Conservation (phyloP, 2,329 filamentous ascomycete species). For the Trichoderma cornu-damae region DNA sequence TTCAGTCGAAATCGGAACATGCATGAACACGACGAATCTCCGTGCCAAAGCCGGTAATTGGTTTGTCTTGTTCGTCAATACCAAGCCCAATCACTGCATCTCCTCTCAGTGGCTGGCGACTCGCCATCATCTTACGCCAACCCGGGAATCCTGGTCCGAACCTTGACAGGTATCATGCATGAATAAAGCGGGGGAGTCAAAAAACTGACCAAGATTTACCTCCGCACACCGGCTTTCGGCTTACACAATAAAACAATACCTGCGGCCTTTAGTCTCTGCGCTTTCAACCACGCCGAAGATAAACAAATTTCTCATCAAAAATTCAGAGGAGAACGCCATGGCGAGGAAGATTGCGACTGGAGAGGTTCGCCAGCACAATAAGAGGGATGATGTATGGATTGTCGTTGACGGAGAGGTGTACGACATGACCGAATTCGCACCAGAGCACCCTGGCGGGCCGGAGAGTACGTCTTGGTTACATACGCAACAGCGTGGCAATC, state of each 20-base stretch:
- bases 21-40: no score
- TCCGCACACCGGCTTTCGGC: not conserved
- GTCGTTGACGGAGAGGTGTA: slow-evolving; percentile 12
- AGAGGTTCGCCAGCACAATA: not conserved
- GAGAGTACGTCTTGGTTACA: not conserved
- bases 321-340: not conserved
- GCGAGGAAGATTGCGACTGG: not conserved
- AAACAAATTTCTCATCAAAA: not conserved
- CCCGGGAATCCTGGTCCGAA: no score
- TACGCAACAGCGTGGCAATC: no score
- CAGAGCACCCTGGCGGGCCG: slow-evolving; percentile 4
- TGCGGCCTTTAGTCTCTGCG: no score
- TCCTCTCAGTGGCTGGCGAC: not conserved
- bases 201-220: not conserved
- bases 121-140: not conserved
- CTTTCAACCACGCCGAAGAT: not conserved
- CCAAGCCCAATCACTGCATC: not conserved
- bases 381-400: not conserved
- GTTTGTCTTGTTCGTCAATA: not conserved
- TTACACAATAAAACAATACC: not conserved
- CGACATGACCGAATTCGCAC: slow-evolving; percentile 8
- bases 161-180: not conserved
- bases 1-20: no score
- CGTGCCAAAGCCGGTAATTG: not conserved
- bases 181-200: slow-evolving; percentile 1